Conservation (phyloP, 225 moss, liverwort and hornwort genomes). For the Rhytidiadelphus loreus region DNA sequence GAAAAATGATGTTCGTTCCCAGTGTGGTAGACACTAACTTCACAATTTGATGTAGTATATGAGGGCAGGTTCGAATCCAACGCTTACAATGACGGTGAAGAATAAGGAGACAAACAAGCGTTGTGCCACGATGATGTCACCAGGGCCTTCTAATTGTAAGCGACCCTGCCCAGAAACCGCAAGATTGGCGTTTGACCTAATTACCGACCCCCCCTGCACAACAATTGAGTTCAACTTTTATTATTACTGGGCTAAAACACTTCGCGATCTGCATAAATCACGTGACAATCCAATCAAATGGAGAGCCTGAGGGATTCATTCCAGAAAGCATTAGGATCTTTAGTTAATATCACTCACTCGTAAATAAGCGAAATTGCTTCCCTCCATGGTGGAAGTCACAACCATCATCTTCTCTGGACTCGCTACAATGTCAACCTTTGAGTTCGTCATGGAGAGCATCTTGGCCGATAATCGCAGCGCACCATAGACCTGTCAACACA, state of each 20-base stretch:
- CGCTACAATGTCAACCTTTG: constrained; percentile 46
- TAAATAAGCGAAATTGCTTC: constrained; percentile 53
- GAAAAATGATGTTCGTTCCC: not conserved
- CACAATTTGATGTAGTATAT: not conserved
- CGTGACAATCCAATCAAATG: not conserved
- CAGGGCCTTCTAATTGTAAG: constrained; percentile 40
- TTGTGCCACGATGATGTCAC: constrained; percentile 64
- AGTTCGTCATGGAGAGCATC: constrained; percentile 53
- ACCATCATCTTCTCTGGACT: constrained; percentile 49
- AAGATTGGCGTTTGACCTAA: constrained; percentile 75
- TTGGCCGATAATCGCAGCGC: constrained; percentile 63
- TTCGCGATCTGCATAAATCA: not conserved
- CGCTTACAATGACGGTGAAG: constrained; percentile 58
- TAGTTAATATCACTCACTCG: constrained; percentile 21
- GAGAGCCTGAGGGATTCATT: not conserved
- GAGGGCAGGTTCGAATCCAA: not conserved
- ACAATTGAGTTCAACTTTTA: not conserved
- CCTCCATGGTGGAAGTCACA: constrained; percentile 62
- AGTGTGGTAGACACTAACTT: not conserved
- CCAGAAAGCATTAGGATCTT: not conserved
- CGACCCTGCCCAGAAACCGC: constrained; percentile 75
- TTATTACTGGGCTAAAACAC: not conserved
- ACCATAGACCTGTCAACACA: constrained; percentile 52
- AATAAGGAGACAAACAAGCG: constrained; percentile 80
- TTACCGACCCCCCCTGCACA: constrained; percentile 54